Conservation (phyloP, 1,139 yeast genomes). For the Candida anutae region DNA sequence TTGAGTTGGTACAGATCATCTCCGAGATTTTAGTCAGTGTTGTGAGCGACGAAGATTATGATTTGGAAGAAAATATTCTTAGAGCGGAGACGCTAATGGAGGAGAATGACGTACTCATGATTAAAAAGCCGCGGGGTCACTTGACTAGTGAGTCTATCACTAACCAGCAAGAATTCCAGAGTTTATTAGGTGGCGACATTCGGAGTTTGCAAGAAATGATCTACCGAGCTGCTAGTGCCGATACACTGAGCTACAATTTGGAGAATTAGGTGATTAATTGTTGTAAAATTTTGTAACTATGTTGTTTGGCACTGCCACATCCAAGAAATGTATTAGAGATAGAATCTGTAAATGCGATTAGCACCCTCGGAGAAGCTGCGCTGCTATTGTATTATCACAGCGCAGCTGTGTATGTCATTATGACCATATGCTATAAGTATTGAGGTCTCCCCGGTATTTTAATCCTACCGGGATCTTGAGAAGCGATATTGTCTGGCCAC, state of each 20-base stretch:
- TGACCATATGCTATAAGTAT: no score
- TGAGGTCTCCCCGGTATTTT: no score
- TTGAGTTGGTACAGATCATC: constrained; percentile 21
- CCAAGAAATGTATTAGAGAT: no score
- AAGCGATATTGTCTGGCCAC: no score
- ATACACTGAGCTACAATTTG: constrained; percentile 29
- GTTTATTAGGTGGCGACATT: constrained; percentile 10
- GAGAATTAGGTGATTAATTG: constrained; percentile 19
- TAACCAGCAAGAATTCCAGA: constrained; percentile 6
- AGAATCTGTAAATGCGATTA: no score
- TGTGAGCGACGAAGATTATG: constrained; percentile 15
- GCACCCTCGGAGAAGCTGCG: no score
- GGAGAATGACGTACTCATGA: constrained; percentile 8
- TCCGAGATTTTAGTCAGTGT: constrained; percentile 21
- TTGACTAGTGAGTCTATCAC: not conserved
- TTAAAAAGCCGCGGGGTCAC: constrained; percentile 7
- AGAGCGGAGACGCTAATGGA: constrained; percentile 7
- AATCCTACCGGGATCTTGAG: no score
- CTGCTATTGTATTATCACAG: no score
- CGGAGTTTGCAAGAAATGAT: constrained; percentile 27
- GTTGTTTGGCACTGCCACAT: no score
- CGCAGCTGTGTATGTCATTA: no score
- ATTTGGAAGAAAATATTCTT: constrained; percentile 9
- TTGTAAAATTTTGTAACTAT: no score
- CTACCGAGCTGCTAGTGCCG: constrained; percentile 32